Evolutionary conservation across 495 filamentous ascomycete genomes (phyloP), one percentile per base, ranked within the genome.

Genomic region (Penicillium coprophilum): DNA sequence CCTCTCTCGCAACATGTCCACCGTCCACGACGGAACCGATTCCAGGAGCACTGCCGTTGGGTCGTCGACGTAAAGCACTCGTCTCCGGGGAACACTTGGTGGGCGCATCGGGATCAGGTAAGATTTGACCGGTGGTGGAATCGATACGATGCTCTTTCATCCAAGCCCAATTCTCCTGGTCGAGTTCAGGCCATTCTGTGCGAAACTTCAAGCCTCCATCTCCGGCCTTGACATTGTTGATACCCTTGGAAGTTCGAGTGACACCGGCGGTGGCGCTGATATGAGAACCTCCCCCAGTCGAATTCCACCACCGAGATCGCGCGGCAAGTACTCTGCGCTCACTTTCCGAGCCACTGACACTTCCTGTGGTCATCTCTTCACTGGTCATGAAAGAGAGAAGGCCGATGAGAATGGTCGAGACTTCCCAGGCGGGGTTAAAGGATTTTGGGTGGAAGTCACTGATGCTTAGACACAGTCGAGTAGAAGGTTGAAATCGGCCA

Each of bases 401-500:
- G 38, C 94, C 94, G 57, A 96, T 96, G 19, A 98, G 78, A 62
- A 98, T 98, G 4, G 94, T 98, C 41, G 86, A 91, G 11, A 97
- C 94, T 62, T 96, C 91, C 94, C 94, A 98, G n/a, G 94, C 92
- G 10, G 94, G 94, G 67, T 98, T 98, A 81, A 98, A 98, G 38
- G 88, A 92, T 63, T 92, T 92, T 0, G 94, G 94, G 69, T 98
- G 94, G 74, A 97, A 98, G 70, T 98, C 94, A 58, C 85, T 90
- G 63, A 97, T 98, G 69, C 87, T 91, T 52, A 97, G 88, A 63
- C 95, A 97, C 17, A 98, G 85, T 19, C 95, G 86, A 10, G 90
- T 91, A 2, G 86, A 91, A 10, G 92, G 90, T 68, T 96, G 91
- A 77, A 98, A 98, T 69, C 93, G 87, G 59, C 93, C 94, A 24